phyloP scores from a whole-genome alignment of 139 green algal species.

The Yamagishiella unicocca region DNA sequence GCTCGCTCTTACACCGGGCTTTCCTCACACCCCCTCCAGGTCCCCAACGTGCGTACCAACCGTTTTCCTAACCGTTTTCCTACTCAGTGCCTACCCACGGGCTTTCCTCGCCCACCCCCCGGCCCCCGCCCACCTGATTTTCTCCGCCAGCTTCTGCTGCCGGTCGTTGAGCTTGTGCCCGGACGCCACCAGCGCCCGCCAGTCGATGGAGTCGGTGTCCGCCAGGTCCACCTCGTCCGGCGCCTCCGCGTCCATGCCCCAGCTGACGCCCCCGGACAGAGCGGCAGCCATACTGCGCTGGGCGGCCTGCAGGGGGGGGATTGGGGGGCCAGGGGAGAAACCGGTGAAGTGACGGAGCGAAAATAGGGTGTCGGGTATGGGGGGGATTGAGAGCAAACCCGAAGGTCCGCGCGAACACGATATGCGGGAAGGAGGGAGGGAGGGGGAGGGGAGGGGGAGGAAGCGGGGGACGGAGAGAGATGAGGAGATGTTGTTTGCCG shows the following conservation, averaged over 20 bases:
- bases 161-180: constrained; percentile 84
- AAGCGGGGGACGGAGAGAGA: too few relatives aligned
- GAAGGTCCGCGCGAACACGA: too few relatives aligned
- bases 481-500: too few relatives aligned
- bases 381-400: too few relatives aligned
- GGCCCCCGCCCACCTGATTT: constrained; percentile 69
- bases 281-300: constrained; percentile 50
- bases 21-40: too few relatives aligned
- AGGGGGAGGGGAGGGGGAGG: too few relatives aligned
- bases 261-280: constrained; percentile 44
- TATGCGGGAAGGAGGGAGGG: too few relatives aligned
- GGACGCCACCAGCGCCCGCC: constrained; percentile 33
- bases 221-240: constrained; percentile 65
- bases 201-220: constrained; percentile 61
- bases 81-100: neutral
- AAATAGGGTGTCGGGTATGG: too few relatives aligned
- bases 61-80: too few relatives aligned
- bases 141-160: constrained; percentile 91
- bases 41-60: too few relatives aligned
- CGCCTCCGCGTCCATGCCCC: constrained; percentile 62
- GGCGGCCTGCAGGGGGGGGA: constrained; percentile 3
- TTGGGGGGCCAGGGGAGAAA: neutral
- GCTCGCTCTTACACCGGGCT: too few relatives aligned
- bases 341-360: too few relatives aligned
- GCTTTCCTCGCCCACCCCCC: neutral